Evolutionary conservation across 371 early-diverging fungal species (phyloP), one percentile per base, ranked within the genome.

Genomic region (Mucor lusitanicus): DNA sequence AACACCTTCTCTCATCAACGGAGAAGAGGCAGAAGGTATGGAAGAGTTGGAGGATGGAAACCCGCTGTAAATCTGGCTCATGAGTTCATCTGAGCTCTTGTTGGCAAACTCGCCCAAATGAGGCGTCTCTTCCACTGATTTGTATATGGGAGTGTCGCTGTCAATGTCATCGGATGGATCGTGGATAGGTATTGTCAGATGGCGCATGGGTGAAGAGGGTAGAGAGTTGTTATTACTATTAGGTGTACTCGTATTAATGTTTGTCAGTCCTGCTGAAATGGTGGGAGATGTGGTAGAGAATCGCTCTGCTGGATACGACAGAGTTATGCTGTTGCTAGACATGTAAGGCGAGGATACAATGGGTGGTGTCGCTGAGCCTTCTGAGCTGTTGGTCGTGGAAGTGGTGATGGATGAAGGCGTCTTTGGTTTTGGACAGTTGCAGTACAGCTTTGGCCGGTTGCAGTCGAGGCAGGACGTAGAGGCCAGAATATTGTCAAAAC

Each of bases 141-240:
- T 83, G 63, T 80, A 83, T 0, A 73, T 68, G 3, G 83, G 83
- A 17, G 83, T 83, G 66, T 83, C 83, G 25, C 79, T 78, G 39
- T 83, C 72, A 27, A 83, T 67, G 62, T 83, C 83, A 68, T 83
- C 83, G 2, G 80, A 70, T 11, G 83, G 83, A 67, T 80, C 83
- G 64, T 80, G 77, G 33, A 83, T 83, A 6, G 83, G 83, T 50
- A 78, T 83, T 12, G 64, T 66, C 32, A 67, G 53, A 27, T 68
- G 72, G 61, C 53, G 74, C 23, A 61, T 21, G 21, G 61, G 39
- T 23, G 61, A 44, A 27, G 56, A 32, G 33, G 55, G 44, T 13
- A 30, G 42, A 6, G 65, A 33, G n/a, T 32, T 40, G 19, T n/a
- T 44, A 21, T 44, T 59, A 25, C 50, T 54, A 56, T 37, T 40